Percentiles rank a stretch among this genome's conserved stretches.
Conservation (phyloP, 352 stramenopile species). For the Phytophthora pinifolia region DNA sequence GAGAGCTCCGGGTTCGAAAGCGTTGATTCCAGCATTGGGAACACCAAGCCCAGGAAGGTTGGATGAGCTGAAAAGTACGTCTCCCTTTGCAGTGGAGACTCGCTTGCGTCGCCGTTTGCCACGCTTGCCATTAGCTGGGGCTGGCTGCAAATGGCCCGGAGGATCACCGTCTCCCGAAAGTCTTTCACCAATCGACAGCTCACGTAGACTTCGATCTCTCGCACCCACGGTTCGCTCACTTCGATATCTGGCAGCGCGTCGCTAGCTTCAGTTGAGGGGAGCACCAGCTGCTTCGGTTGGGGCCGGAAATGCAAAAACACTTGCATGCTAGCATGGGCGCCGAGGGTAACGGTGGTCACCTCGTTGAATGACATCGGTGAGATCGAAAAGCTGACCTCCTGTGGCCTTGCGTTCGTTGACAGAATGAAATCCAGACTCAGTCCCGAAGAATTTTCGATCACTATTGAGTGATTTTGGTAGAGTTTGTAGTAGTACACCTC, state of each 20-base stretch:
- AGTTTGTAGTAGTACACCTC: conserved; percentile 90
- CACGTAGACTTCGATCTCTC: conserved; percentile 87
- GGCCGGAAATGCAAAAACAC: conserved; percentile 88
- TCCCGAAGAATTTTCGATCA: conserved; percentile 87
- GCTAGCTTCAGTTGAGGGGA: conserved; percentile 12
- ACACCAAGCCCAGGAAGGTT: conserved; percentile 82
- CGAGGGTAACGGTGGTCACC: conserved; percentile 73
- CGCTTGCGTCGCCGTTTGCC: conserved; percentile 43
- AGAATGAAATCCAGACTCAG: conserved; percentile 86
- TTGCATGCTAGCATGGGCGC: conserved; percentile 68
- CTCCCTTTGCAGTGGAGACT: conserved; percentile 29
- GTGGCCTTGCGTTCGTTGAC: conserved; percentile 74
- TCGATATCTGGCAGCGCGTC: conserved; percentile 16
- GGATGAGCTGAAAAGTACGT: conserved; percentile 50
- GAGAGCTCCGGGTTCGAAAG: conserved; percentile 43
- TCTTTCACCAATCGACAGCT: conserved; percentile 89
- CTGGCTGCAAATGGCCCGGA: conserved; percentile 76
- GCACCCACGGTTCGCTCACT: conserved; percentile 61
- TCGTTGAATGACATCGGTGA: conserved; percentile 85
- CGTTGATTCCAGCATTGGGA: conserved; percentile 71
- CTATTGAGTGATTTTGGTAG: conserved; percentile 89
- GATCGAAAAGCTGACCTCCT: conserved; percentile 84
- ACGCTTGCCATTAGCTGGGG: conserved; percentile 79
- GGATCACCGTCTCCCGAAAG: conserved; percentile 82
- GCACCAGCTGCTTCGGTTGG: conserved; percentile 38